Evolutionary conservation across 2,329 filamentous ascomycete genomes (phyloP), one percentile per base, ranked within the genome.

Genomic region (Cladobotryum protrusum): DNA sequence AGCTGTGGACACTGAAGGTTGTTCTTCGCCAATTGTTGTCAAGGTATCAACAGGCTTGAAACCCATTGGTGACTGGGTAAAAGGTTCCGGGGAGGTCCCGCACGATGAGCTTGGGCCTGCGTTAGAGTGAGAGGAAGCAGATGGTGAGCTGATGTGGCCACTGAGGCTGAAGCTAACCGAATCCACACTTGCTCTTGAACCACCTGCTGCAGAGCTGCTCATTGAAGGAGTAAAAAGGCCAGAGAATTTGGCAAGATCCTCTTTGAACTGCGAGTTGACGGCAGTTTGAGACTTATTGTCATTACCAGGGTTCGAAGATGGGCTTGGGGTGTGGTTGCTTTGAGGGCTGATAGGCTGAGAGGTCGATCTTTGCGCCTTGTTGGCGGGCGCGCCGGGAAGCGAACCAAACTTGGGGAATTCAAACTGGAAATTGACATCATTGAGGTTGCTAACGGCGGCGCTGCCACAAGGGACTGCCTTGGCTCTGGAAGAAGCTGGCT

Each of bases 351-450:
- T 59, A 7, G 66, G 61, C 29, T 63, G 65, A n/a, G 67, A 65
- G 13, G 56, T 47, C 4, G 59, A 57, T 42, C 57, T 56, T 42
- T 62, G 55, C 5, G 48, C 53, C 50, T 63, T 63, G 52, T 54
- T 62, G 45, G 56, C 52, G 1, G 65, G 59, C 7, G 75, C 71
- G 5, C 78, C 75, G 0, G 79, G 78, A 20, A 95, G 77, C 52
- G 83, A 79, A 43, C 93, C 93, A 61, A 99, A 97, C 64, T 87
- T 91, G 56, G 93, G 92, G 57, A 97, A 97, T 58, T 97, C 92
- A 59, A 99, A 97, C 58, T 92, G 85, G 64, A 97, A 97, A 64
- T 86, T 90, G 65, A 87, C 85, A 55, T 87, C 86, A 60, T 77
- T 82, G 48, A 85, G 72, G 57, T 82, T 85, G 65, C 73, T 80